Evolutionary conservation across 495 filamentous ascomycete genomes (phyloP).

Genomic region (Tuber magnatum): DNA sequence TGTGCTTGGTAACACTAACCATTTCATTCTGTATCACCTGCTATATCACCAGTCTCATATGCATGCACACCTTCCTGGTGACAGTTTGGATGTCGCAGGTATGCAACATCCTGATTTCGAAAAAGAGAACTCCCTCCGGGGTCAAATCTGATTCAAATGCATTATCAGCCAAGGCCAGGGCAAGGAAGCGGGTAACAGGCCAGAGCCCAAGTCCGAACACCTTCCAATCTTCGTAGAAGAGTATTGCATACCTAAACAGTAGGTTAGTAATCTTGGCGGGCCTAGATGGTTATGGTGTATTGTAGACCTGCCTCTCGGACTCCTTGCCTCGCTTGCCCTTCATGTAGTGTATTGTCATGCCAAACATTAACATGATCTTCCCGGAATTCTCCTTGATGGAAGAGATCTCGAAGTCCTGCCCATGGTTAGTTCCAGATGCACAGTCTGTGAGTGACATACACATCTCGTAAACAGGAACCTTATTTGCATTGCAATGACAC

Average conservation of each 20-base stretch:
- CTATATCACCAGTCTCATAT: background rate
- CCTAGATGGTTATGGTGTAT: too few relatives aligned
- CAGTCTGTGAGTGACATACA: background rate
- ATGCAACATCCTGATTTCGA: background rate
- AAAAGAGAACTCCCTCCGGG: background rate
- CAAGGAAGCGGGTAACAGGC: slow-evolving; percentile 2
- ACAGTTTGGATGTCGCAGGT: background rate
- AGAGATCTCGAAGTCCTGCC: too few relatives aligned
- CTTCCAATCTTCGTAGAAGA: too few relatives aligned
- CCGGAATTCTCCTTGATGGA: too few relatives aligned
- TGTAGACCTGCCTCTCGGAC: too few relatives aligned
- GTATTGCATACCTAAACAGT: too few relatives aligned
- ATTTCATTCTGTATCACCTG: too few relatives aligned
- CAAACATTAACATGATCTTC: too few relatives aligned
- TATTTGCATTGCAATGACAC: background rate
- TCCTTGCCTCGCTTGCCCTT: too few relatives aligned
- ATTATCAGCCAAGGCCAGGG: slow-evolving; percentile 1
- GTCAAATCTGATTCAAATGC: slow-evolving; percentile 1
- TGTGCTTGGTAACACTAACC: background rate
- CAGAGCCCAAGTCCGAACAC: slow-evolving; percentile 1
- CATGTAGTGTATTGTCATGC: too few relatives aligned
- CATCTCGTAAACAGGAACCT: slow-evolving; percentile 10
- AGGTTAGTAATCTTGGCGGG: too few relatives aligned
- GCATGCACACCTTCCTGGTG: background rate
- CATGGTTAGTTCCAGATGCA: too few relatives aligned